These are phyloP conservation scores for Mortierella sp. DNA, from an alignment of 371 early-diverging fungal genomes.

Conservation along the genomic window DNA sequence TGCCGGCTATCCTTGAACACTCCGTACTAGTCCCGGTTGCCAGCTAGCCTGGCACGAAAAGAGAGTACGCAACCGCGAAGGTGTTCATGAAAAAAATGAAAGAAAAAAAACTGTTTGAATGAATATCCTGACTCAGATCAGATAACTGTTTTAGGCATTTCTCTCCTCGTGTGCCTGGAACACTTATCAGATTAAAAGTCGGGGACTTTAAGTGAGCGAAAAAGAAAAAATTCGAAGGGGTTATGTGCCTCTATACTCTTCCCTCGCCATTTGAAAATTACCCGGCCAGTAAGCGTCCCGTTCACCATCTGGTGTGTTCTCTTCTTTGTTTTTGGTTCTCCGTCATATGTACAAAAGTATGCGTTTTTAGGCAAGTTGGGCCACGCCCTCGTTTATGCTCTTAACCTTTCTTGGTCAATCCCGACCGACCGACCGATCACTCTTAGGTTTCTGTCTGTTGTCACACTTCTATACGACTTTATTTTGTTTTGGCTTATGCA, in stretches of 20 bases:
- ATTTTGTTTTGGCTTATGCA: too few relatives aligned
- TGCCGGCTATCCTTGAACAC: background rate
- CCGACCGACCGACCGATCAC: background rate
- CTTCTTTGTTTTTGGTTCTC: background rate
- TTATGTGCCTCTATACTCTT: too few relatives aligned
- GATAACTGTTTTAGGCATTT: background rate
- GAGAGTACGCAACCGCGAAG: background rate
- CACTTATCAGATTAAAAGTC: background rate
- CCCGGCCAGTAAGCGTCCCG: constrained; percentile 7
- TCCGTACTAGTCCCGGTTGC: background rate
- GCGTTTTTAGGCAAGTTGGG: background rate
- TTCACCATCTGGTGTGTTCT: background rate
- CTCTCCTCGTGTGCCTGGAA: constrained; percentile 7
- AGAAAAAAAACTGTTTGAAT: background rate
- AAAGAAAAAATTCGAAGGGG: too few relatives aligned
- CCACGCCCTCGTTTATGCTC: background rate
- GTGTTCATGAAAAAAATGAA: background rate
- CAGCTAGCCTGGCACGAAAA: background rate
- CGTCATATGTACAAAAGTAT: background rate
- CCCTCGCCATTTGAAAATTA: constrained; percentile 1
- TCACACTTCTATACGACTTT: background rate
- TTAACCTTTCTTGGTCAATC: background rate
- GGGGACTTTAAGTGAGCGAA: too few relatives aligned
- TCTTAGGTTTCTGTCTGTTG: background rate
- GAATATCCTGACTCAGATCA: constrained; percentile 1